phyloP scores from a whole-genome alignment of 495 filamentous ascomycete genomes.

The Pseudevernia furfuracea region DNA sequence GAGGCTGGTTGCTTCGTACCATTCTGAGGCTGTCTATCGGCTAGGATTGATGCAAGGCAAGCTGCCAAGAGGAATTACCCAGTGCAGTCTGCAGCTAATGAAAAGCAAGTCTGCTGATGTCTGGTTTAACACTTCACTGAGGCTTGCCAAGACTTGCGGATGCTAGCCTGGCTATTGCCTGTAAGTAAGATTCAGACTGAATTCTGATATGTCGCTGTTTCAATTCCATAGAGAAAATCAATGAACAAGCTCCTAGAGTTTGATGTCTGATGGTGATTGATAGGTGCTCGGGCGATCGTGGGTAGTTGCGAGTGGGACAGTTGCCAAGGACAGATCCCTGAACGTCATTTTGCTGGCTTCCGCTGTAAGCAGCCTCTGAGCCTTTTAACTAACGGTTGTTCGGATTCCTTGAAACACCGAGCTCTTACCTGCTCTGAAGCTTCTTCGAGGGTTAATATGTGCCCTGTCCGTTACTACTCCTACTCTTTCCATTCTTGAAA shows the following conservation, averaged over 20 bases:
- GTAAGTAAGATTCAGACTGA: no score
- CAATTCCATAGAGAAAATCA: not conserved
- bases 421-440: not conserved
- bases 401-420: not conserved
- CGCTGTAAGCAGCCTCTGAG: not conserved
- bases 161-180: not conserved
- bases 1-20: no score
- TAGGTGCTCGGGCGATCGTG: no score
- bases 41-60: no score
- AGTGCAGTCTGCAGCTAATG: no score
- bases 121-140: no score
- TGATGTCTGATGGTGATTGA: not conserved
- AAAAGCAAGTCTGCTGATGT: no score
- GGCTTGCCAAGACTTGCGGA: not conserved
- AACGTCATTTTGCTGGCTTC: not conserved
- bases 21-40: no score
- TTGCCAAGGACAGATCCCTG: constrained; percentile 1
- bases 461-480: not conserved
- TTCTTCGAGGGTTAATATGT: not conserved
- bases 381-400: not conserved
- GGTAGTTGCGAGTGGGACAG: not conserved
- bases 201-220: not conserved
- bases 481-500: not conserved
- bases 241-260: not conserved
- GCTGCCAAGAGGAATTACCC: no score